Evolutionary conservation across 2,329 filamentous ascomycete species (phyloP).

Genomic region (Paramyrothecium sp.): DNA sequence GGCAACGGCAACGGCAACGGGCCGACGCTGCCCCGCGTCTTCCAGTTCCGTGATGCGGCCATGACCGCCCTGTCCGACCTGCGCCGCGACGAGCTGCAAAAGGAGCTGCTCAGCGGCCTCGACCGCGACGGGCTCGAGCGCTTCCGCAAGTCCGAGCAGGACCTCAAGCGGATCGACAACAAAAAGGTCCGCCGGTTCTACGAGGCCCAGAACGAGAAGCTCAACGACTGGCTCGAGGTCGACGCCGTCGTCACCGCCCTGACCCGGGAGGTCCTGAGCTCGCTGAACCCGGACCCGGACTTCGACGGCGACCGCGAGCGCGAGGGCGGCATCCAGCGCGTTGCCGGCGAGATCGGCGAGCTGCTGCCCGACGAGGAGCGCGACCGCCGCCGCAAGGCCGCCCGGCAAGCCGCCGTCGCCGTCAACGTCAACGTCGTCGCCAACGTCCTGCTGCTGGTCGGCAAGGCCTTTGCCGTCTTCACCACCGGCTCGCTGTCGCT

Average conservation of each 20-base stretch:
- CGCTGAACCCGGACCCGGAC: constrained; percentile 32
- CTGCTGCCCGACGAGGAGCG: constrained; percentile 29
- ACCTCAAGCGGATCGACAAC: constrained; percentile 24
- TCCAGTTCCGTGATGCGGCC: constrained; percentile 38
- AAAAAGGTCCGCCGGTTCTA: constrained; percentile 26
- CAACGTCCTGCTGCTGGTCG: constrained; percentile 68
- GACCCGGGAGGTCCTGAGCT: constrained; percentile 29
- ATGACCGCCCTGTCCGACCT: constrained; percentile 26
- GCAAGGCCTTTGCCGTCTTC: constrained; percentile 76
- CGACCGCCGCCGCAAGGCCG: constrained; percentile 18
- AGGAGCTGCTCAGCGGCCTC: constrained; percentile 25
- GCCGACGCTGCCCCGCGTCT: constrained; percentile 12
- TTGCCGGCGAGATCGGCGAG: constrained; percentile 26
- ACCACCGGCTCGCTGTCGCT: constrained; percentile 77
- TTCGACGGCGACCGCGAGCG: constrained; percentile 29
- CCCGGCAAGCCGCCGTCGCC: constrained; percentile 46
- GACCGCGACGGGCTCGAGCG: constrained; percentile 23
- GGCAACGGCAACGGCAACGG: not conserved
- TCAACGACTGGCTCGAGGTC: constrained; percentile 33
- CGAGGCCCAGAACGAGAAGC: constrained; percentile 23
- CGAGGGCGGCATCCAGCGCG: constrained; percentile 24
- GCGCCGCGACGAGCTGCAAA: constrained; percentile 26
- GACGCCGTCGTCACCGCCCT: constrained; percentile 31
- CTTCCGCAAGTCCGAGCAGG: constrained; percentile 25
- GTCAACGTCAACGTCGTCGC: constrained; percentile 81